phyloP scores from a whole-genome alignment of 2,329 filamentous ascomycete species.

The Hysterium pulicare region DNA sequence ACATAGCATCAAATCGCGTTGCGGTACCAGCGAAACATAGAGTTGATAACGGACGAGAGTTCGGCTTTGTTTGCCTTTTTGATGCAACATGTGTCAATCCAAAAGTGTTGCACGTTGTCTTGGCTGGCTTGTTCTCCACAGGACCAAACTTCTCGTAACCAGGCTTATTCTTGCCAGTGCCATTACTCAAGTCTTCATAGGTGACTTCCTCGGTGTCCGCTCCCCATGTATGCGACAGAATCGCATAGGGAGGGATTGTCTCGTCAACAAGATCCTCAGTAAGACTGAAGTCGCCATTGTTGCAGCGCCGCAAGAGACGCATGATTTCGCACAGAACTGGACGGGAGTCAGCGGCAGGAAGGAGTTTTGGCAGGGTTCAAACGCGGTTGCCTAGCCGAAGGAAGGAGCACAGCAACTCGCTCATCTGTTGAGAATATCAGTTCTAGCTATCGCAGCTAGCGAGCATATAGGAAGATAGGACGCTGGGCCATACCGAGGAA shows the following conservation, averaged over 20 bases:
- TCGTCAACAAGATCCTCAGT: constrained; percentile 13
- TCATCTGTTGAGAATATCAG: constrained; percentile 1
- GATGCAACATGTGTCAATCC: constrained; percentile 8
- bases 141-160: constrained; percentile 10
- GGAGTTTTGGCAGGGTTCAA: neutral
- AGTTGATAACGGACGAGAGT: constrained; percentile 4
- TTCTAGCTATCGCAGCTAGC: constrained; percentile 1
- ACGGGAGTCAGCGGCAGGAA: no score
- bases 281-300: constrained; percentile 5
- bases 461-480: constrained; percentile 2
- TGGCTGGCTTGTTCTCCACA: constrained; percentile 7
- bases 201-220: constrained; percentile 8
- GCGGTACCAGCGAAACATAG: constrained; percentile 9
- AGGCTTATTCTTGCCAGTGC: constrained; percentile 6
- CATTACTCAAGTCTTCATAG: constrained; percentile 3
- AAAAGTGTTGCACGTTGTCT: constrained; percentile 3
- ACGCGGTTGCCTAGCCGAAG: neutral
- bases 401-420: constrained; percentile 1
- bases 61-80: constrained; percentile 3
- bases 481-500: neutral
- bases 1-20: constrained; percentile 8
- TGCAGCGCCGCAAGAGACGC: constrained; percentile 2
- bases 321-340: constrained; percentile 3
- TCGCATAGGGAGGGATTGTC: constrained; percentile 16
- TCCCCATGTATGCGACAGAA: constrained; percentile 24